Base-by-base conservation (phyloP, 192 early-diverging fungal genomes). In the Mortierella alpina region DNA sequence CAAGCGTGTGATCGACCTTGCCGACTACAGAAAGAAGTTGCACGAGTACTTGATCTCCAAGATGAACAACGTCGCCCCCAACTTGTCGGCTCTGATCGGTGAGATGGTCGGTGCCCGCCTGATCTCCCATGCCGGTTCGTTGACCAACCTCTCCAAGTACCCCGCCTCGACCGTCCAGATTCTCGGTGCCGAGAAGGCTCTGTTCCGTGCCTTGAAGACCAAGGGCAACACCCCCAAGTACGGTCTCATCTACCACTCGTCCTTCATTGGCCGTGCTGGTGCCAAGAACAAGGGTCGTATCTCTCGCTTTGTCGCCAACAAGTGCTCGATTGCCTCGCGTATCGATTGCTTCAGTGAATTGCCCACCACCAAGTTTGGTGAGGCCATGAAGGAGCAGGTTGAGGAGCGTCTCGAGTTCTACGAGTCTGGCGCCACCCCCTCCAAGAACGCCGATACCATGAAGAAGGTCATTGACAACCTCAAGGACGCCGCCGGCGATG, bases 261-360 rank as follows among this genome's bases (percentile, higher is more conserved):
- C 95, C 13, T 94, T 97, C 73, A 96, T 99, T 82, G 97, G 96
- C 59, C 94, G 93, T 67, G 97, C 97, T 9, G 96, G 92, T 54
- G 85, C 90, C 55, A 99, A 99, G 92, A 98, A 98, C 92, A 99
- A 99, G 93, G 95, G 95, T 71, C 90, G 96, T 61, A 98, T 99
- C 62, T 98, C 98, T 60, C 94, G 98, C 68, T 95, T 98, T 69
- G 90, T 99, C 20, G 98, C 98, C 77, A 99, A 98, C 91, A 99
- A 99, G 87, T 96, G 95, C 74, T 91, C 96, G 9, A 96, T 99
- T 85, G 97, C 97, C 17, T 96, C 94, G 39, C 90, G 98, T 65
- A 97, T 99, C 70, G 98, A 99, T 83, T 97, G 96, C 84, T 99
- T 96, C 92, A 83, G 91, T 57, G 92, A 95, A n/a, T 86, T 85